Percentiles rank a stretch among this genome's conserved stretches.
Evolutionary conservation across 1,284 basidiomycete species (phyloP).

Genomic region (Melanopsichium pennsylvanicum): DNA sequence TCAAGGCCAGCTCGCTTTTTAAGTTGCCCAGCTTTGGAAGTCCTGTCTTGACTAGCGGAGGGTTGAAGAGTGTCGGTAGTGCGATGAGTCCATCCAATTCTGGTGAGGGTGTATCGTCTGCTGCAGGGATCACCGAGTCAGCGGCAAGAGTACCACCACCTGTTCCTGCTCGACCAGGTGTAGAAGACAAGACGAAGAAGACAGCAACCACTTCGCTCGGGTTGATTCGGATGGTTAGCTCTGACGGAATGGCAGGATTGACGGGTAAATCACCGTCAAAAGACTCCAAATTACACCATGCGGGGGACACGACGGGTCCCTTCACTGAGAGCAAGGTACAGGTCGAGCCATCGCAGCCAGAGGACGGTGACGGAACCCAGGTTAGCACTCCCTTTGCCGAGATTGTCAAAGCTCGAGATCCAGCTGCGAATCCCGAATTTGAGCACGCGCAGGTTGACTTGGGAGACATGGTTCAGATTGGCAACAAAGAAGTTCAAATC

Average conservation of each 20-base stretch:
- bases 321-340: too few species aligned
- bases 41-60: constrained; percentile 8
- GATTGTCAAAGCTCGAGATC: constrained; percentile 18
- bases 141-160: constrained; percentile 1
- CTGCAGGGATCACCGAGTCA: background rate
- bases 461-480: constrained; percentile 15
- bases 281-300: too few species aligned
- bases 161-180: constrained; percentile 2
- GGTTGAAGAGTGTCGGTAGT: background rate
- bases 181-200: background rate
- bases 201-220: constrained; percentile 6
- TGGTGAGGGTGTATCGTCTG: background rate
- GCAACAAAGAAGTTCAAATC: constrained; percentile 20
- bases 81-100: background rate
- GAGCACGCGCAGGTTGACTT: constrained; percentile 19
- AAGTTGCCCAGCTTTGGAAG: constrained; percentile 41
- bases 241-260: background rate
- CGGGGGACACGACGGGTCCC: too few species aligned
- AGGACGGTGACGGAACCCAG: background rate
- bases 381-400: constrained; percentile 11
- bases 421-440: constrained; percentile 21
- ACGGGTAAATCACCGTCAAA: background rate
- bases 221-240: constrained; percentile 10
- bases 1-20: constrained; percentile 33
- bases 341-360: background rate